These are phyloP conservation scores for Hypoxylon crocopeplum DNA, from an alignment of 495 filamentous ascomycete genomes.

Conservation along the genomic window DNA sequence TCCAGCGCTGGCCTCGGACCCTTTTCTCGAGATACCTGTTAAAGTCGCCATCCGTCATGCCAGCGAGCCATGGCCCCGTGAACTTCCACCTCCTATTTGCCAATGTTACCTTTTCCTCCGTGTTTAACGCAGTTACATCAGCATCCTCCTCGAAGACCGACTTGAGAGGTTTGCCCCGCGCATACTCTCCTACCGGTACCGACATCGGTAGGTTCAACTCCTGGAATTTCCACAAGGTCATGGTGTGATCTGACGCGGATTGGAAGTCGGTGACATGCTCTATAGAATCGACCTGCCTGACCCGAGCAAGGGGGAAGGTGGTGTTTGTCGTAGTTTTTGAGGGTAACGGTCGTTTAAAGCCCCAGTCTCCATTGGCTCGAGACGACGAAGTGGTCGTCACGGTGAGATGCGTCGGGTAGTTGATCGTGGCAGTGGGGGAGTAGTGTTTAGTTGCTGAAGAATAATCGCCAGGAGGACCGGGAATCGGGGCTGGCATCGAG, in stretches of 20 bases:
- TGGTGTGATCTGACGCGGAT: conserved; percentile 80
- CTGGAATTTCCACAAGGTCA: conserved; percentile 86
- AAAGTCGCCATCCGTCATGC: conserved; percentile 77
- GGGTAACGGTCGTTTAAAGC: conserved; percentile 86
- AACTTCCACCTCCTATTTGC: conserved; percentile 71
- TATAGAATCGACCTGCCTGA: conserved; percentile 79
- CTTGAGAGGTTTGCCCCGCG: conserved; percentile 2
- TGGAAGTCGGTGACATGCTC: conserved; percentile 93
- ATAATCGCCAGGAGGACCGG: conserved; percentile 43
- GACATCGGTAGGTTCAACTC: conserved; percentile 66
- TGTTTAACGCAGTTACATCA: conserved; percentile 55
- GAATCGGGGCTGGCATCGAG: conserved; percentile 60
- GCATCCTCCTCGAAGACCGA: conserved; percentile 67
- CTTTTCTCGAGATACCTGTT: conserved; percentile 65
- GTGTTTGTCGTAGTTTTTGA: conserved; percentile 73
- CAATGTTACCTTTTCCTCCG: conserved; percentile 35
- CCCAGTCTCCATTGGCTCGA: conserved; percentile 87
- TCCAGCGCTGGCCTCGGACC: conserved; percentile 64
- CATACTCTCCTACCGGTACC: conserved; percentile 42
- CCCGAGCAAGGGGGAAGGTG: conserved; percentile 71
- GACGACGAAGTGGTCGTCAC: conserved; percentile 82
- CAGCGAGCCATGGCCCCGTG: conserved; percentile 81
- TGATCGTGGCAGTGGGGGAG: conserved; percentile 67
- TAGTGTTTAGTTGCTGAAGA: conserved; percentile 46
- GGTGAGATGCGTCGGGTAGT: conserved; percentile 81